Evolutionary conservation across 495 filamentous ascomycete genomes (phyloP).

Genomic region (Penicillium coffeae): DNA sequence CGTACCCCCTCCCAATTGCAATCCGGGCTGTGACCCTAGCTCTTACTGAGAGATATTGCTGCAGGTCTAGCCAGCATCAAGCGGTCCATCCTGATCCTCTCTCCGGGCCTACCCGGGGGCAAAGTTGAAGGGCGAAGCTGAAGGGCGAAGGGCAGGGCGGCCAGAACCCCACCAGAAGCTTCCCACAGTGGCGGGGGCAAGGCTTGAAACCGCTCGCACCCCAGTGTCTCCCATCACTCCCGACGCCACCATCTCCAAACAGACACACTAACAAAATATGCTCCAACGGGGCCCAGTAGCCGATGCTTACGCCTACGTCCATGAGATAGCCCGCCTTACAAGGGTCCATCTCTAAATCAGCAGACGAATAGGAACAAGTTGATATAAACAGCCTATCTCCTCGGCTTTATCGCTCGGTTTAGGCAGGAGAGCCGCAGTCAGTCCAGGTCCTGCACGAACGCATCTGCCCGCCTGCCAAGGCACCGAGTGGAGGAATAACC

Average conservation of each 20-base stretch:
- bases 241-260: slow-evolving; percentile 10
- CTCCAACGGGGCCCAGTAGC: not conserved
- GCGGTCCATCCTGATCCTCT: not conserved
- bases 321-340: too few relatives aligned
- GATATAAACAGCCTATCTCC: too few relatives aligned
- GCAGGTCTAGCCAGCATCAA: not conserved
- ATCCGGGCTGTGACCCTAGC: too few relatives aligned
- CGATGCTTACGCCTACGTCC: not conserved
- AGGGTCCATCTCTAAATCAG: too few relatives aligned
- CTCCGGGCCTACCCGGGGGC: slow-evolving; percentile 9
- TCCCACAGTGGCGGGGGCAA: slow-evolving; percentile 16
- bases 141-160: not conserved
- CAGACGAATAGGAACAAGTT: not conserved
- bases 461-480: slow-evolving; percentile 20
- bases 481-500: slow-evolving; percentile 10
- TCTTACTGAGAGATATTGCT: not conserved
- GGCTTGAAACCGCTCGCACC: slow-evolving; percentile 7
- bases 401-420: slow-evolving; percentile 4
- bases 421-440: slow-evolving; percentile 13
- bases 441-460: slow-evolving; percentile 18
- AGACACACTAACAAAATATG: slow-evolving; percentile 2
- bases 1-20: too few relatives aligned
- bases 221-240: not conserved
- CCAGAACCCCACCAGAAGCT: slow-evolving; percentile 14
- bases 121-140: slow-evolving; percentile 9